phyloP scores from a whole-genome alignment of 2,329 filamentous ascomycete species.

The Xylariaceae sp. region DNA sequence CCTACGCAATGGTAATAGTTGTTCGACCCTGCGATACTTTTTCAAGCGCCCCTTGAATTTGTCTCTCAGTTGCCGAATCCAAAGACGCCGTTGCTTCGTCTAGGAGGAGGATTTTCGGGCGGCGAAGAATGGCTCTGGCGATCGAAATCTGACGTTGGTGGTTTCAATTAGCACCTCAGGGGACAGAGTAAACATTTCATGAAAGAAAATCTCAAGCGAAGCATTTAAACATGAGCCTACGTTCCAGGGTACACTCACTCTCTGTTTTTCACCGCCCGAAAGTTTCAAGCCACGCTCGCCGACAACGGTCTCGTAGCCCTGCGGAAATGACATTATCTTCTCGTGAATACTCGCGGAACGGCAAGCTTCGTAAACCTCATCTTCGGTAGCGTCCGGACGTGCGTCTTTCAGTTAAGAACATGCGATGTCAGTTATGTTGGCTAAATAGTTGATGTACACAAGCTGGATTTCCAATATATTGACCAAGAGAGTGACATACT shows the following conservation, averaged over 20 bases:
- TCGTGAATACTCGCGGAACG: constrained; percentile 4
- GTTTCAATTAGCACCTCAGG: no score
- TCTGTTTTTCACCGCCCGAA: constrained; percentile 8
- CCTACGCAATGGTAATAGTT: background rate
- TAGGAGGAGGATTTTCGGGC: background rate
- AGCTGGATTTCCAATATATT: no score
- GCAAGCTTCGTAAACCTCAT: background rate
- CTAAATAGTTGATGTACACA: no score
- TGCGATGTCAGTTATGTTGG: no score
- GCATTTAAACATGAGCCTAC: no score
- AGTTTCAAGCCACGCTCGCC: constrained; percentile 4
- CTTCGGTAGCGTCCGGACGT: background rate
- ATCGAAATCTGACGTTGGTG: no score
- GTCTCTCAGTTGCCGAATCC: background rate
- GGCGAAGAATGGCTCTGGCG: background rate
- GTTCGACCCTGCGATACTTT: background rate
- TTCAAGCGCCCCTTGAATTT: background rate
- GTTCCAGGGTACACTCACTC: no score
- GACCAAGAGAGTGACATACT: no score
- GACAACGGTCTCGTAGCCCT: background rate
- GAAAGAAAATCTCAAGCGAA: no score
- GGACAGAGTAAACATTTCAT: no score
- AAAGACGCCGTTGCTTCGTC: background rate
- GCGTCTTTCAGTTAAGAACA: no score
- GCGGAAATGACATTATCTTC: constrained; percentile 6